Percentiles rank a stretch among this genome's conserved stretches.
Evolutionary conservation across 2,329 filamentous ascomycete species (phyloP).

Genomic region (Exophiala sp.): DNA sequence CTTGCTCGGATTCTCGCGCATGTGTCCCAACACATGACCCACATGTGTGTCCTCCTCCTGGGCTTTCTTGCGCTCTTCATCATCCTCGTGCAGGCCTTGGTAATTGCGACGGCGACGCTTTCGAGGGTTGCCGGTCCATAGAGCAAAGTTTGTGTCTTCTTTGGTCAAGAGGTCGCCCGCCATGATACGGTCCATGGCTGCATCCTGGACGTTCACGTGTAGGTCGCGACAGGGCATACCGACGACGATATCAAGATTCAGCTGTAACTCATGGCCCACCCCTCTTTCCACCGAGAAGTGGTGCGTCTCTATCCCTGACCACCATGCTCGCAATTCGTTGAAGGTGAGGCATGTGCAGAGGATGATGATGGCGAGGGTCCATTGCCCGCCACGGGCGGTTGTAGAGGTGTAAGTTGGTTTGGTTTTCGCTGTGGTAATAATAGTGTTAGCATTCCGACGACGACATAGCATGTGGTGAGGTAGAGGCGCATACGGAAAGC

Average conservation of each 20-base stretch:
- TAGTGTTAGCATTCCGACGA: neutral
- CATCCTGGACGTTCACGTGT: slow-evolving; percentile 97
- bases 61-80: slow-evolving; percentile 47
- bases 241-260: slow-evolving; percentile 93
- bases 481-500: slow-evolving; percentile 75
- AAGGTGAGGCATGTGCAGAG: slow-evolving; percentile 72
- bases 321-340: slow-evolving; percentile 78
- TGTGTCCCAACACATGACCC: slow-evolving; percentile 78
- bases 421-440: slow-evolving; percentile 69
- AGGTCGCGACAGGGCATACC: slow-evolving; percentile 82
- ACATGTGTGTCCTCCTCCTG: slow-evolving; percentile 75
- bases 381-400: slow-evolving; percentile 84
- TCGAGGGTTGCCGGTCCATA: slow-evolving; percentile 55
- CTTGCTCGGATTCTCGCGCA: slow-evolving; percentile 62
- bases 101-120: slow-evolving; percentile 45
- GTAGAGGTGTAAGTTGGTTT: slow-evolving; percentile 88
- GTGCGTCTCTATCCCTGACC: slow-evolving; percentile 76
- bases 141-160: slow-evolving; percentile 74
- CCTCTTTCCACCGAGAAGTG: slow-evolving; percentile 93
- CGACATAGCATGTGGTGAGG: neutral
- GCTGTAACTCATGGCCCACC: slow-evolving; percentile 79
- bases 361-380: slow-evolving; percentile 78
- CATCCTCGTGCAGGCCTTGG: slow-evolving; percentile 58
- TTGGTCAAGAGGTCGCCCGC: slow-evolving; percentile 70
- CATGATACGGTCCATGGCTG: slow-evolving; percentile 84